phyloP scores from a whole-genome alignment of 2,329 filamentous ascomycete species.

The Pezicula neosporulosa region DNA sequence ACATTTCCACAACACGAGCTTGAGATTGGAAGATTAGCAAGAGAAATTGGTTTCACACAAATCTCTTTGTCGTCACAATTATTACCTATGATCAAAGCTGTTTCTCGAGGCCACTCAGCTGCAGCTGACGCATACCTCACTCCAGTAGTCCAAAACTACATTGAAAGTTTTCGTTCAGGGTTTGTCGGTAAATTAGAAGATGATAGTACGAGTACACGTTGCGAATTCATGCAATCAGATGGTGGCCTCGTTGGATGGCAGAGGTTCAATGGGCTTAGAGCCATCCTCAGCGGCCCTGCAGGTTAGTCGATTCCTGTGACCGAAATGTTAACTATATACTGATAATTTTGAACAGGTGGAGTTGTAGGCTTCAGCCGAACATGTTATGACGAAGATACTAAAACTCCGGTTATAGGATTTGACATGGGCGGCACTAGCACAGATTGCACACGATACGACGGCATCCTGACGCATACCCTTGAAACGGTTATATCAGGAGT shows the following conservation, averaged over 20 bases:
- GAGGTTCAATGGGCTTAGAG: constrained; percentile 58
- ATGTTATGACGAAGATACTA: constrained; percentile 60
- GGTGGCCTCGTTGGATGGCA: constrained; percentile 42
- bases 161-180: constrained; percentile 60
- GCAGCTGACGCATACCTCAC: constrained; percentile 69
- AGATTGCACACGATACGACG: constrained; percentile 64
- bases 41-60: constrained; percentile 62
- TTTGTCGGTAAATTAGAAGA: constrained; percentile 60
- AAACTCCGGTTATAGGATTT: constrained; percentile 66
- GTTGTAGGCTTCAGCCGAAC: constrained; percentile 67
- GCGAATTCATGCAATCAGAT: constrained; percentile 64
- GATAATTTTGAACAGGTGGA: constrained; percentile 39
- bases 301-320: too few relatives aligned
- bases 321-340: too few relatives aligned
- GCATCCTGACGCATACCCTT: constrained; percentile 68
- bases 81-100: constrained; percentile 70
- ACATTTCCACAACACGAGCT: constrained; percentile 65
- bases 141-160: constrained; percentile 65
- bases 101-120: constrained; percentile 62
- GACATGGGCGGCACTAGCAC: constrained; percentile 64
- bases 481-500: constrained; percentile 77
- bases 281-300: constrained; percentile 64
- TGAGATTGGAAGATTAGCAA: constrained; percentile 56
- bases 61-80: constrained; percentile 62
- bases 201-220: constrained; percentile 52